These are phyloP conservation scores for Boletus sp. DNA, from an alignment of 1,284 basidiomycete genomes.

Conservation along the genomic window DNA sequence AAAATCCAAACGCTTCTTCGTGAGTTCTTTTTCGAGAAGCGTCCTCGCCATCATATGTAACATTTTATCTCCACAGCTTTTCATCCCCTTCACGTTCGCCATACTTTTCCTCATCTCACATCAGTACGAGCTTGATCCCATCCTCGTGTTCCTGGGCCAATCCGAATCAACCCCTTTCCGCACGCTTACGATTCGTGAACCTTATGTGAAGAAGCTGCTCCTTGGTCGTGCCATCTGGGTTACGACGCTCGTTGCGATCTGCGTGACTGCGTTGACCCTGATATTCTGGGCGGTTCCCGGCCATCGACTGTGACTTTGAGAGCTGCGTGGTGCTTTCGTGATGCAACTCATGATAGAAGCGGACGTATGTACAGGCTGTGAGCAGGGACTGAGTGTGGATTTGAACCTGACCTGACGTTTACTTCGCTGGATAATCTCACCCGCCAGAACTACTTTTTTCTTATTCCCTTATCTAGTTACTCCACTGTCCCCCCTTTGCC, in stretches of 20 bases:
- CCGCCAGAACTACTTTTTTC: constrained; percentile 21
- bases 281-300: constrained; percentile 92
- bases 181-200: constrained; percentile 83
- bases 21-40: constrained; percentile 45
- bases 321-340: constrained; percentile 1
- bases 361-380: constrained; percentile 8
- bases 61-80: constrained; percentile 55
- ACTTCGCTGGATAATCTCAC: constrained; percentile 21
- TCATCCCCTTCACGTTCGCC: constrained; percentile 91
- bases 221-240: constrained; percentile 87
- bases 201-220: constrained; percentile 87
- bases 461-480: constrained; percentile 33
- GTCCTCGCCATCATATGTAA: constrained; percentile 9
- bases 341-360: constrained; percentile 8
- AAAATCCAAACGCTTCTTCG: constrained; percentile 89
- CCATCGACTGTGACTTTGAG: constrained; percentile 58
- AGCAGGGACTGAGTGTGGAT: constrained; percentile 18
- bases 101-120: constrained; percentile 88
- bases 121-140: constrained; percentile 94
- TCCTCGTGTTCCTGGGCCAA: constrained; percentile 81
- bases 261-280: constrained; percentile 75
- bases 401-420: constrained; percentile 17
- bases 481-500: constrained; percentile 20
- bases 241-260: constrained; percentile 60
- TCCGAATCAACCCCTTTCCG: constrained; percentile 92